Percentiles rank a stretch among this genome's conserved stretches.
phyloP scores from a whole-genome alignment of 768 basidiomycete species.

The Termitomyces sp. region DNA sequence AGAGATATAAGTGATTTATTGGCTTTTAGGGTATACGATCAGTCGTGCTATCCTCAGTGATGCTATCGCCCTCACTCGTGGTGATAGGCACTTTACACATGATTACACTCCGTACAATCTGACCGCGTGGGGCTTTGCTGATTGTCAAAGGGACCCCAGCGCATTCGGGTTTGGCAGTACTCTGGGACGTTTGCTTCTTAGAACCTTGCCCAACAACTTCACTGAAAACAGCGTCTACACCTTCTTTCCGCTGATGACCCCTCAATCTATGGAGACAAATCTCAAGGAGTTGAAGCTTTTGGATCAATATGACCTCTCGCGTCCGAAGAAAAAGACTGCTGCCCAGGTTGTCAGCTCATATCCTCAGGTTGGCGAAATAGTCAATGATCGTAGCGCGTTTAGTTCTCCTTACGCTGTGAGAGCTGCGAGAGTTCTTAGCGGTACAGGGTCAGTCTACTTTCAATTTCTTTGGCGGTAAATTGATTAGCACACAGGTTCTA shows the following conservation, averaged over 20 bases:
- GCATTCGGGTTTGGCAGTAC: slow-evolving; percentile 76
- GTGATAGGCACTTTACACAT: slow-evolving; percentile 77
- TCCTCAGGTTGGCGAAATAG: slow-evolving; percentile 45
- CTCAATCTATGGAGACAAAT: slow-evolving; percentile 56
- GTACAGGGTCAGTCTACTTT: slow-evolving; percentile 43
- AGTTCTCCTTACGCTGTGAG: slow-evolving; percentile 42
- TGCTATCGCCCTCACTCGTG: slow-evolving; percentile 81
- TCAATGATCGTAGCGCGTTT: slow-evolving; percentile 43
- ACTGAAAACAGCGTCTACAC: slow-evolving; percentile 68
- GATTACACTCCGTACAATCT: slow-evolving; percentile 79
- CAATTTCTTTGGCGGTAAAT: slow-evolving; percentile 4
- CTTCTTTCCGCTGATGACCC: slow-evolving; percentile 88
- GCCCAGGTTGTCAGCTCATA: slow-evolving; percentile 39
- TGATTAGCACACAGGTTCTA: slow-evolving; percentile 49
- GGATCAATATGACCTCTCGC: slow-evolving; percentile 49
- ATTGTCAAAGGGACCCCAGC: slow-evolving; percentile 69
- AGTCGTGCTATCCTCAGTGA: slow-evolving; percentile 83
- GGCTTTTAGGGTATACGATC: slow-evolving; percentile 62
- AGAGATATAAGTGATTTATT: background rate
- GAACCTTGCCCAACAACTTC: slow-evolving; percentile 68
- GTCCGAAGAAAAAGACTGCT: slow-evolving; percentile 33
- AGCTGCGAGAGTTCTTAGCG: slow-evolving; percentile 48
- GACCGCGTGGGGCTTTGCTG: slow-evolving; percentile 81
- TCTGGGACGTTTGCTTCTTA: slow-evolving; percentile 68
- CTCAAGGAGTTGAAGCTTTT: slow-evolving; percentile 50